These are phyloP conservation scores for Dunaliella primolecta DNA, from an alignment of 139 green algal genomes.

Conservation along the genomic window DNA sequence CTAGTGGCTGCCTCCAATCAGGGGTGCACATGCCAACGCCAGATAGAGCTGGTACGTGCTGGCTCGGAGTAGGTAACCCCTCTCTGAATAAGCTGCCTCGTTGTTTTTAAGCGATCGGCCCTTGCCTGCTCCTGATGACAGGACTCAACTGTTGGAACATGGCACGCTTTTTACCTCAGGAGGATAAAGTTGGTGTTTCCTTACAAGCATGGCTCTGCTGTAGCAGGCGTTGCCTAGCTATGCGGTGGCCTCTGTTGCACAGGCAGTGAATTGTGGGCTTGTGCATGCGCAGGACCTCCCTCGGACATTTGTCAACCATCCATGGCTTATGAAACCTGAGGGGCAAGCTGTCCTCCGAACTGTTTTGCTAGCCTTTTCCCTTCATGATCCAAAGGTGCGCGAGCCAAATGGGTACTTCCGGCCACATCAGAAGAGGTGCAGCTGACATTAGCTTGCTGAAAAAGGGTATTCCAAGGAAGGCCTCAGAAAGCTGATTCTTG, in stretches of 20 bases:
- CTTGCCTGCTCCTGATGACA: too few species aligned
- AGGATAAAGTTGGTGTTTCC: constrained; percentile 19
- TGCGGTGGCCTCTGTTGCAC: too few species aligned
- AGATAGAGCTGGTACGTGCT: background rate
- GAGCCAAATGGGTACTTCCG: too few species aligned
- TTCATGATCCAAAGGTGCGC: constrained; percentile 51
- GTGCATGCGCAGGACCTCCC: constrained; percentile 63
- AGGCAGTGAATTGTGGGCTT: background rate
- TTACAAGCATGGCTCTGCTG: background rate
- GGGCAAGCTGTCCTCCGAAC: constrained; percentile 60
- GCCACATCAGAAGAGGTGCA: too few species aligned
- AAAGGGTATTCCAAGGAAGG: too few species aligned
- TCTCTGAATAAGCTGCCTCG: too few species aligned
- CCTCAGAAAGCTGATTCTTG: too few species aligned
- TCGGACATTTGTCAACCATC: constrained; percentile 71
- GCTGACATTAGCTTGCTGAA: too few species aligned
- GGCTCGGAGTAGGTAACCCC: too few species aligned
- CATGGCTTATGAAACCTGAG: constrained; percentile 49
- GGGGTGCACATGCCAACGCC: background rate
- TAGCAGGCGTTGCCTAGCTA: background rate
- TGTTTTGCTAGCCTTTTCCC: constrained; percentile 69
- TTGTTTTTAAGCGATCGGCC: too few species aligned
- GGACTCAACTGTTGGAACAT: too few species aligned
- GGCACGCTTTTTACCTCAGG: too few species aligned
- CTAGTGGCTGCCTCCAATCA: background rate